Evolutionary conservation across 345 rosid genomes (phyloP).

Genomic region (Turnera subulata): DNA sequence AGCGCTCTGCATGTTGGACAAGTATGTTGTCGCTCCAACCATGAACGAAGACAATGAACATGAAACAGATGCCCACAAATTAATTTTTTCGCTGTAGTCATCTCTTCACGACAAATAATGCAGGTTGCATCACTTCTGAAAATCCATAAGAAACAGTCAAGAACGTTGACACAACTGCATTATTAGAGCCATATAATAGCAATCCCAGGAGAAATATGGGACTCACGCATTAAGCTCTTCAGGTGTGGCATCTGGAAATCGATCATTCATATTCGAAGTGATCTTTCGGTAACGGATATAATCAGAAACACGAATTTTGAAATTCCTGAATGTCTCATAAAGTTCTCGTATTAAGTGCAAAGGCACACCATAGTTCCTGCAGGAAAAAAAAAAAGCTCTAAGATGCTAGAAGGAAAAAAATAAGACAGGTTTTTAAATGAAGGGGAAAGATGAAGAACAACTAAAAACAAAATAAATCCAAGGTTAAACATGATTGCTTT

Average conservation of each 20-base stretch:
- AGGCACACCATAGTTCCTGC: slow-evolving; percentile 95
- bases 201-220: slow-evolving; percentile 4
- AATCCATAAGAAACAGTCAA: slow-evolving; percentile 24
- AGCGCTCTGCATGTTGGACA: slow-evolving; percentile 95
- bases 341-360: slow-evolving; percentile 92
- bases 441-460: too few relatives aligned
- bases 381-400: slow-evolving; percentile 12
- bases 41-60: slow-evolving; percentile 93
- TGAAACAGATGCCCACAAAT: slow-evolving; percentile 94
- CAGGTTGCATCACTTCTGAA: slow-evolving; percentile 92
- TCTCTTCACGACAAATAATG: slow-evolving; percentile 97
- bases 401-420: background rate
- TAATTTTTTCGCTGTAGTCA: slow-evolving; percentile 88
- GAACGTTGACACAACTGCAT: slow-evolving; percentile 7
- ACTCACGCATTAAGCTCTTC: slow-evolving; percentile 86
- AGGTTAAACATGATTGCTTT: too few relatives aligned
- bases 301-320: slow-evolving; percentile 88
- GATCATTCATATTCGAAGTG: slow-evolving; percentile 96
- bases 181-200: background rate
- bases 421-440: background rate
- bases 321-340: slow-evolving; percentile 93
- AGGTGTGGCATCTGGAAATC: slow-evolving; percentile 86
- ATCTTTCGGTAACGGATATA: slow-evolving; percentile 84
- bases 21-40: slow-evolving; percentile 95
- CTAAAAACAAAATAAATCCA: too few relatives aligned